phyloP scores from a whole-genome alignment of 2,329 filamentous ascomycete species.

The Huntiella decipiens region DNA sequence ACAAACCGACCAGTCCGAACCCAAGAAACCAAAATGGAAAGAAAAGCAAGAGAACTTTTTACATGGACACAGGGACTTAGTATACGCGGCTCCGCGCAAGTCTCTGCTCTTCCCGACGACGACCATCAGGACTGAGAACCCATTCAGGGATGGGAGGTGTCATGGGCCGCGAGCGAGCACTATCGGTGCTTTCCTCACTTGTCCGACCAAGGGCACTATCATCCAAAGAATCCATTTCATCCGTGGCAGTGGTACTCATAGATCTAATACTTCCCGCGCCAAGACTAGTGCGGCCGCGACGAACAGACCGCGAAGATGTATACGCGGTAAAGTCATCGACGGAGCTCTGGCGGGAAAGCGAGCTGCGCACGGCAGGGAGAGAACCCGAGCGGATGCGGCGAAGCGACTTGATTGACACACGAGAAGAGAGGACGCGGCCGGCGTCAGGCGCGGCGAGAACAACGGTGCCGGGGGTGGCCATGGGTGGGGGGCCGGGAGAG shows the following conservation, averaged over 20 bases:
- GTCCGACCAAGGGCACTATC: slow-evolving; percentile 1
- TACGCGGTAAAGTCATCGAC: slow-evolving; percentile 25
- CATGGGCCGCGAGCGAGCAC: slow-evolving; percentile 25
- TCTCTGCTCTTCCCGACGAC: slow-evolving; percentile 17
- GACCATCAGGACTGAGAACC: slow-evolving; percentile 34
- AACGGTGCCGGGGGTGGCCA: slow-evolving; percentile 48
- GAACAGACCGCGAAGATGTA: neutral
- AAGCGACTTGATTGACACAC: slow-evolving; percentile 35
- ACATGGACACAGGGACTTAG: neutral
- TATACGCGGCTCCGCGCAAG: slow-evolving; percentile 2
- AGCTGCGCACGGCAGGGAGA: slow-evolving; percentile 25
- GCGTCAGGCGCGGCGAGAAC: slow-evolving; percentile 52
- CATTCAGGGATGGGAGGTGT: slow-evolving; percentile 44
- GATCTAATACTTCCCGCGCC: slow-evolving; percentile 1
- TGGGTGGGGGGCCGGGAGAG: slow-evolving; percentile 46
- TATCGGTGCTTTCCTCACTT: slow-evolving; percentile 7
- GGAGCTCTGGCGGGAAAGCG: slow-evolving; percentile 30
- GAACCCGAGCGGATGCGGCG: slow-evolving; percentile 37
- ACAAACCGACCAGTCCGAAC: too few species aligned
- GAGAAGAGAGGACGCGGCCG: slow-evolving; percentile 22
- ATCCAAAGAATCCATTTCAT: slow-evolving; percentile 13
- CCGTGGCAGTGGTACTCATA: slow-evolving; percentile 12
- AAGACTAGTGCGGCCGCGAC: neutral
- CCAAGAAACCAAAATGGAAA: neutral
- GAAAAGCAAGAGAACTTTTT: neutral